phyloP scores from a whole-genome alignment of 495 filamentous ascomycete species.

The Pyrenopolyporus hunteri region DNA sequence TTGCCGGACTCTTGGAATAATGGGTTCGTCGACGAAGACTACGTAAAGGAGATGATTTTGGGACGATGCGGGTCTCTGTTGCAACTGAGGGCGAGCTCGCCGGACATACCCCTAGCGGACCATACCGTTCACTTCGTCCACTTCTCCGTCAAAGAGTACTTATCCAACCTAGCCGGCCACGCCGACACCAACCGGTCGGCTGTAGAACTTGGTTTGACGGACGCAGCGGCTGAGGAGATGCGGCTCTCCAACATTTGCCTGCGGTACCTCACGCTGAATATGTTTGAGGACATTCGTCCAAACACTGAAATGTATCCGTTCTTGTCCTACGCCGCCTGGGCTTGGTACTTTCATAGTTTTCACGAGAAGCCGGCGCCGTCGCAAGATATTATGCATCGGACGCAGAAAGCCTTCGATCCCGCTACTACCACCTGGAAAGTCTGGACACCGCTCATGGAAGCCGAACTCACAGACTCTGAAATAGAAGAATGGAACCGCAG shows the following conservation, averaged over 20 bases:
- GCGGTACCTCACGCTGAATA: neutral
- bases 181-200: neutral
- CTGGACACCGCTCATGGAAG: conserved; percentile 1
- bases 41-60: neutral
- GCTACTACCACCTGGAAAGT: conserved; percentile 3
- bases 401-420: neutral
- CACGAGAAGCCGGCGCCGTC: conserved; percentile 1
- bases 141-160: conserved; percentile 1
- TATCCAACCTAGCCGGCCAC: neutral
- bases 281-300: neutral
- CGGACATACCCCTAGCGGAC: neutral
- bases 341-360: conserved; percentile 3
- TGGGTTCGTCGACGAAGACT: neutral
- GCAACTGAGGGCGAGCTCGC: neutral
- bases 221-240: neutral
- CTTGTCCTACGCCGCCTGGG: neutral
- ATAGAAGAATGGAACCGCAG: neutral
- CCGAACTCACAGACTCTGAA: neutral
- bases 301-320: neutral
- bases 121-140: conserved; percentile 2
- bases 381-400: neutral
- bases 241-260: neutral
- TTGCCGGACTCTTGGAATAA: neutral
- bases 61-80: neutral
- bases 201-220: neutral